Conservation (phyloP, 352 stramenopile genomes). For the Bremia lactucae region DNA sequence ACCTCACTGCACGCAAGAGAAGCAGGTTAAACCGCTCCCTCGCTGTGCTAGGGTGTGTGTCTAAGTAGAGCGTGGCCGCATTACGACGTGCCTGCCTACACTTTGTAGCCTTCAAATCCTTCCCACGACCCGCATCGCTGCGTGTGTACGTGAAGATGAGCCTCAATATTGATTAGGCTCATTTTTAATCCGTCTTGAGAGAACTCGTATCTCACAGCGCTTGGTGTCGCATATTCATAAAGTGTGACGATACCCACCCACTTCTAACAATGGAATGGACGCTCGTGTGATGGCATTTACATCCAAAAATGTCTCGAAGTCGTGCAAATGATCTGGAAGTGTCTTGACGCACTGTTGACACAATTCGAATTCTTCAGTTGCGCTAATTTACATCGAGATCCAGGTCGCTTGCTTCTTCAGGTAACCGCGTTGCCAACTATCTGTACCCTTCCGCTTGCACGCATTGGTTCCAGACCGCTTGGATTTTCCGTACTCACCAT, state of each 20-base stretch:
- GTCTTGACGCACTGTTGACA: conserved; percentile 59
- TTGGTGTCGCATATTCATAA: conserved; percentile 2
- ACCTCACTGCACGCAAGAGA: no score
- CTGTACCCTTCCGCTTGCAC: conserved; percentile 57
- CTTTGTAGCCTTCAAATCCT: no score
- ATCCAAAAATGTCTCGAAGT: conserved; percentile 24
- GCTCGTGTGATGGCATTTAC: conserved; percentile 64
- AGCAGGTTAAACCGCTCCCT: no score
- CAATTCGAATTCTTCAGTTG: conserved; percentile 30
- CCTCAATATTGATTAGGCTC: no score
- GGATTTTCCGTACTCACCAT: conserved; percentile 35
- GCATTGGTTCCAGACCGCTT: conserved; percentile 33
- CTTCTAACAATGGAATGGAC: conserved; percentile 70
- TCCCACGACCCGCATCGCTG: no score
- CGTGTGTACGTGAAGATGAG: no score
- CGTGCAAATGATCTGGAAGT: conserved; percentile 18
- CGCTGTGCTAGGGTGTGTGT: no score
- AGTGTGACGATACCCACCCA: conserved; percentile 35
- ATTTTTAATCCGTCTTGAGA: no score
- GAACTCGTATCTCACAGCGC: conserved; percentile 24
- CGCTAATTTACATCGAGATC: conserved; percentile 73
- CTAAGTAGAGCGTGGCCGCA: no score
- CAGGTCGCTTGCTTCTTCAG: conserved; percentile 56
- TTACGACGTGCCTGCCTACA: no score
- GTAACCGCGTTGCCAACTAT: conserved; percentile 60